Base-by-base conservation (phyloP, 148 eudicot species). In the Nepenthes gracilis region DNA sequence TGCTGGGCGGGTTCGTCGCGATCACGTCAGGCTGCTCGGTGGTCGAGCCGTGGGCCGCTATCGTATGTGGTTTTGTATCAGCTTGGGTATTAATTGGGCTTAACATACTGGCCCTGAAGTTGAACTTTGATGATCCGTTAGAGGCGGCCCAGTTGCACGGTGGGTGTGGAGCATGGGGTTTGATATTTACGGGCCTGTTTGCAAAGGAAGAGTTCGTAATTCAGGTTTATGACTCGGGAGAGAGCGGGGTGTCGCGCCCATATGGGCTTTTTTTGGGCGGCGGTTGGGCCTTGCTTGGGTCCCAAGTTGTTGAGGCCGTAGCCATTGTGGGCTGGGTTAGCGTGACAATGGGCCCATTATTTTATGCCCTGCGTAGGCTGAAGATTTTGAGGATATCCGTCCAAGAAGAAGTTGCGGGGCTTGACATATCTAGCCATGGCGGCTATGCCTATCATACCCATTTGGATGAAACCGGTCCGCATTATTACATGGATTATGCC, bases 31-130 rank as follows among this genome's bases (percentile, higher is more conserved):
- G 91, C 13, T 85, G 91, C 65, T 38, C 91, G 0, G 87, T 85
- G 57, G 87, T 85, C 32, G 91, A 85, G 54, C 91, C 91, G 0
- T 85, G 91, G 91, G 91, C 91, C 1, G 91, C 91, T 2, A 75
- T 85, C 4, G 59, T 85, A 0, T 85, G 91, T 34, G 87, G 91
- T 5, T 78, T 80, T 50, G 14, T 75, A 1, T 72, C 91, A 0
- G 87, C 91, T 1, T 78, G 77, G 77, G 91, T 82, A 11, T 58
- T 85, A 6, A 85, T 82, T 33, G 81, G 81, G 67, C 78, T 85
- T 58, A 85, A 85, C 36, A 65, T 70, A 5, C 2, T 82, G 11
- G 87, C 83, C 3, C 38, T 73, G 5, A 85, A 77, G 57, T 36
- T 85, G 48, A 68, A 66, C 33, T 77, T 66, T 15, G 91, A 85